These are phyloP conservation scores for Biscutella laevigata DNA, from an alignment of 441 rosid species.

Conservation along the genomic window DNA sequence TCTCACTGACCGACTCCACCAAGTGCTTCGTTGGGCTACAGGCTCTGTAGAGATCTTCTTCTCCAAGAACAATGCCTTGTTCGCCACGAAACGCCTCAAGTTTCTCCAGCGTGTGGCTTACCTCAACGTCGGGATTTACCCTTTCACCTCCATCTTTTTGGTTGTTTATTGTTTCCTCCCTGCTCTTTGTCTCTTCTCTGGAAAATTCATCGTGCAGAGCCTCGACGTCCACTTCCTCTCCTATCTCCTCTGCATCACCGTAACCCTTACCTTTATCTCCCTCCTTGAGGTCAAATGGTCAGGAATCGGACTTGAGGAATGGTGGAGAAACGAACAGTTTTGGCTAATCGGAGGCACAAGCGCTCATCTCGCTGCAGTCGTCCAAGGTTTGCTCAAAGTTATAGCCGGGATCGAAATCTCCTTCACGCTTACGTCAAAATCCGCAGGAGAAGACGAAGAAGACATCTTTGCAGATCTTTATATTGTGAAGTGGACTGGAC, in stretches of 20 bases:
- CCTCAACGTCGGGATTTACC: constrained; percentile 79
- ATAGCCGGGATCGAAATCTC: constrained; percentile 75
- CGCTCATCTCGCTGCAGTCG: constrained; percentile 77
- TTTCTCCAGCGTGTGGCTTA: constrained; percentile 79
- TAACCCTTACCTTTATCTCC: constrained; percentile 45
- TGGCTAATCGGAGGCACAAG: constrained; percentile 89
- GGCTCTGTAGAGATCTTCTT: constrained; percentile 88
- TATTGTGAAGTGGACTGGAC: constrained; percentile 75
- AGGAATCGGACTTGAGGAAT: constrained; percentile 67
- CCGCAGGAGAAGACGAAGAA: constrained; percentile 60
- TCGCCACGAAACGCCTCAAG: constrained; percentile 62
- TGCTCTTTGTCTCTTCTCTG: constrained; percentile 67
- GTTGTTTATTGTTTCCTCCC: constrained; percentile 77
- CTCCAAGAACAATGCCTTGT: constrained; percentile 67
- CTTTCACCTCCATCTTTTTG: constrained; percentile 76
- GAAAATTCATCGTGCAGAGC: constrained; percentile 67
- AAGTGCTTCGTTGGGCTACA: constrained; percentile 87
- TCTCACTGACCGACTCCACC: constrained; percentile 84
- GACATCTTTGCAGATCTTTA: constrained; percentile 72
- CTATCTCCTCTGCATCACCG: constrained; percentile 66
- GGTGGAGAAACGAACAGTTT: constrained; percentile 93
- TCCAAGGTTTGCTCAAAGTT: constrained; percentile 78
- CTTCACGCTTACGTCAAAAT: constrained; percentile 62
- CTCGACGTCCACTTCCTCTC: constrained; percentile 49
- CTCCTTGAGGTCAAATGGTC: constrained; percentile 90